Evolutionary conservation across 495 filamentous ascomycete species (phyloP).

Genomic region (Aspergillus ellipticus): DNA sequence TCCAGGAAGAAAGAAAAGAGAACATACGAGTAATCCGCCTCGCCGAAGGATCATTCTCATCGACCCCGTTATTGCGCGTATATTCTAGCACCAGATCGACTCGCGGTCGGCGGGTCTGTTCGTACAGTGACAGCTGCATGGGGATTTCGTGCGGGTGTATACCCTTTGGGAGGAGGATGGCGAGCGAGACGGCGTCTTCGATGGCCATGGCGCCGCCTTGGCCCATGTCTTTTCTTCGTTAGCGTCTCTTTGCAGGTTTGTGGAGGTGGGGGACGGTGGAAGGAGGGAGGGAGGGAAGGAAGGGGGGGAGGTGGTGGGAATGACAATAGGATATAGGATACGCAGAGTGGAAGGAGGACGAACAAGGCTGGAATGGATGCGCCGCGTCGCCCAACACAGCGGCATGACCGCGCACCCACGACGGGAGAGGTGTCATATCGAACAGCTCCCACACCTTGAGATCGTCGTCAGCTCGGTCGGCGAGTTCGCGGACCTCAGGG

Average conservation of each 20-base stretch:
- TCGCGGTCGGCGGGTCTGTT: conserved; percentile 37
- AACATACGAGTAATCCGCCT: conserved; percentile 1
- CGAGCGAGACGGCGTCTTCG: conserved; percentile 57
- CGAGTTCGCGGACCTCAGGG: conserved; percentile 34
- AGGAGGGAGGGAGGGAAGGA: no score
- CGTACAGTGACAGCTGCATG: conserved; percentile 50
- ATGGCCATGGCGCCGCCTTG: conserved; percentile 56
- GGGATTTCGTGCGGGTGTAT: conserved; percentile 38
- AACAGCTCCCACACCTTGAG: conserved; percentile 57
- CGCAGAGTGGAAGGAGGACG: neutral
- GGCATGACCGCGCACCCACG: conserved; percentile 44
- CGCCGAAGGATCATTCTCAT: conserved; percentile 4
- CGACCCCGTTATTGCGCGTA: conserved; percentile 5
- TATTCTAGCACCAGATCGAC: conserved; percentile 18
- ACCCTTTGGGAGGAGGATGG: conserved; percentile 45
- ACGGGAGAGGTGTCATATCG: conserved; percentile 52
- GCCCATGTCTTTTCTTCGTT: conserved; percentile 33
- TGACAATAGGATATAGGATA: no score
- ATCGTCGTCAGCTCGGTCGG: conserved; percentile 37
- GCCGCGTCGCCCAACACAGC: conserved; percentile 58
- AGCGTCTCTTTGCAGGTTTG: no score
- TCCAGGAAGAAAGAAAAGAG: neutral
- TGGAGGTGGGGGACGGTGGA: no score
- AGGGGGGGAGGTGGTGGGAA: no score
- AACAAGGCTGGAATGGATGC: conserved; percentile 54